Conservation (phyloP, 2,329 filamentous ascomycete species). For the Colletotrichum karsti region DNA sequence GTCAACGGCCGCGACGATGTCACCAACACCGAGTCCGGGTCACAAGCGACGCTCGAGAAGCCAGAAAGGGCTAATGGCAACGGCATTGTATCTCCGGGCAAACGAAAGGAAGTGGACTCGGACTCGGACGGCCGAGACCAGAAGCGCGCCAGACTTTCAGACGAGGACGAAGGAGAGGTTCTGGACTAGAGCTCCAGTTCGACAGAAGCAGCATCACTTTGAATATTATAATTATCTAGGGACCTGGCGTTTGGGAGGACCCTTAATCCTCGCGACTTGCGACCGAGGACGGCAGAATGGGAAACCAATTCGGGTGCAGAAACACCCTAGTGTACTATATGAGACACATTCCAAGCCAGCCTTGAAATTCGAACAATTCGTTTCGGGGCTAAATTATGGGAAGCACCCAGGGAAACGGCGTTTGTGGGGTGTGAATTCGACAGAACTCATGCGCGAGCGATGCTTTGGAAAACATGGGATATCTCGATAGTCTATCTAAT, state of each 20-base stretch:
- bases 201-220: background rate
- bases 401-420: conserved; percentile 12
- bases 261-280: background rate
- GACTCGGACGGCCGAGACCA: conserved; percentile 46
- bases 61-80: conserved; percentile 36
- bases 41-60: conserved; percentile 41
- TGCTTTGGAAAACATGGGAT: conserved; percentile 1
- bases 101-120: conserved; percentile 51
- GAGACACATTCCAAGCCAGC: background rate
- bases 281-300: background rate
- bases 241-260: conserved; percentile 16
- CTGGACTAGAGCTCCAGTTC: conserved; percentile 4
- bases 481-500: conserved; percentile 8
- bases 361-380: background rate
- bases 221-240: conserved; percentile 18
- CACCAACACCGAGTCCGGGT: conserved; percentile 43
- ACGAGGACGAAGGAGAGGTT: conserved; percentile 59
- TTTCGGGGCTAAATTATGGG: background rate
- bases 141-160: conserved; percentile 54
- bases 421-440: background rate
- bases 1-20: conserved; percentile 48
- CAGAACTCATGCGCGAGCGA: conserved; percentile 13
- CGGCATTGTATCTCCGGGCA: conserved; percentile 46
- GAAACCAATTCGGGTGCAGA: background rate
- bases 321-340: conserved; percentile 12